Percentiles rank a stretch among this genome's conserved stretches.
These are phyloP conservation scores for Penicillium brevicompactum DNA, from an alignment of 2,329 filamentous ascomycete species.

Conservation along the genomic window DNA sequence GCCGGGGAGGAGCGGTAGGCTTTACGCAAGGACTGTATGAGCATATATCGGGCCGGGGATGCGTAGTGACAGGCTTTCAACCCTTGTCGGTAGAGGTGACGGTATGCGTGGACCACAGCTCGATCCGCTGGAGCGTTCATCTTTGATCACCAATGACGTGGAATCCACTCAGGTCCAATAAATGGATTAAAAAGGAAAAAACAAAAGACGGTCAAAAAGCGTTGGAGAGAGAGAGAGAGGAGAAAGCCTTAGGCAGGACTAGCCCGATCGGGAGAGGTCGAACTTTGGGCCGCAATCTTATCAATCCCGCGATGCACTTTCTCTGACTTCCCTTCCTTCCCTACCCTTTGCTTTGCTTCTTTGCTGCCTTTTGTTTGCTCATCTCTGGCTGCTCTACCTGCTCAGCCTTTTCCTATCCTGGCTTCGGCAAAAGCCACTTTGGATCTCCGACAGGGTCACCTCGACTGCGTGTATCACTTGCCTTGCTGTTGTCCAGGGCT, in stretches of 20 bases:
- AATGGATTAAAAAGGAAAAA: not conserved
- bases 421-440: not conserved
- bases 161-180: not conserved
- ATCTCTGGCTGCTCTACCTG: not conserved
- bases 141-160: slow-evolving; percentile 3
- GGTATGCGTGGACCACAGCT: slow-evolving; percentile 56
- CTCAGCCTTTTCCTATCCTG: not conserved
- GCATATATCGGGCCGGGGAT: slow-evolving; percentile 57
- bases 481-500: slow-evolving; percentile 11
- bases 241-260: slow-evolving; percentile 23
- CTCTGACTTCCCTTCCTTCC: slow-evolving; percentile 2
- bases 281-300: slow-evolving; percentile 28
- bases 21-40: slow-evolving; percentile 48
- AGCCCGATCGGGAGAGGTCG: slow-evolving; percentile 26
- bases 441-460: not conserved
- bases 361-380: slow-evolving; percentile 1
- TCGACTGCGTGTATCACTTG: not conserved
- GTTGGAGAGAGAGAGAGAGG: not conserved
- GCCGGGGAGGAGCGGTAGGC: slow-evolving; percentile 43
- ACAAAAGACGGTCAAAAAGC: slow-evolving; percentile 6
- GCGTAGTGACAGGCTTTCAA: slow-evolving; percentile 60
- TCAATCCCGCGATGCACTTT: slow-evolving; percentile 6
- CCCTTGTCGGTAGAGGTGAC: slow-evolving; percentile 56
- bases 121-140: slow-evolving; percentile 20
- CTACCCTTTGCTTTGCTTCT: not conserved